phyloP scores from a whole-genome alignment of 75 land plant species.

The Selaginella tamariscina region DNA sequence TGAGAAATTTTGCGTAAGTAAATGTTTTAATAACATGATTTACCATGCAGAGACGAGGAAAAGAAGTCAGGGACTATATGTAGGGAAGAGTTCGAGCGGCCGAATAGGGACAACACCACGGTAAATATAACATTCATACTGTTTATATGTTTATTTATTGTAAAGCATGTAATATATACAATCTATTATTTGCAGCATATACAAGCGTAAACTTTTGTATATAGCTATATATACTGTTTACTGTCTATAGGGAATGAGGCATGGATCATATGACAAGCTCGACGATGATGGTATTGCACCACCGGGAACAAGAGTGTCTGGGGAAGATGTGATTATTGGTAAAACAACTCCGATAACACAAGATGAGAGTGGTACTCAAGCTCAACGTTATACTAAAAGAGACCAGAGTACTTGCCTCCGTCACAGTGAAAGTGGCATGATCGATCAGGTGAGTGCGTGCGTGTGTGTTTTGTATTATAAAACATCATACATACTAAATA shows the following conservation, averaged over 20 bases:
- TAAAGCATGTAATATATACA: no score
- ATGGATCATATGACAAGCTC: constrained; percentile 98
- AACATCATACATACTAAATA: no score
- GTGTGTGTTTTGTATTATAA: no score
- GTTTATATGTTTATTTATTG: neutral
- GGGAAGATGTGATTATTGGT: constrained; percentile 95
- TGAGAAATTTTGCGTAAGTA: no score
- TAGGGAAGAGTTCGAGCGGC: constrained; percentile 95
- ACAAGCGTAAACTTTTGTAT: no score
- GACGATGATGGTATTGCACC: constrained; percentile 99
- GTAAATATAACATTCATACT: constrained; percentile 29
- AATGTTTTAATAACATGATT: neutral
- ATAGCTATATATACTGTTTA: neutral
- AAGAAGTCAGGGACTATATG: constrained; percentile 96
- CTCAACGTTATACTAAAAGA: constrained; percentile 62
- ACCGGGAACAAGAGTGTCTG: constrained; percentile 94
- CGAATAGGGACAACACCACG: constrained; percentile 72
- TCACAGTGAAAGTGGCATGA: constrained; percentile 99
- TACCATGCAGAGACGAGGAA: constrained; percentile 72
- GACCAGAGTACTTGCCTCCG: constrained; percentile 97
- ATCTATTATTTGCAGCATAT: no score
- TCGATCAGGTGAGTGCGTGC: constrained; percentile 59
- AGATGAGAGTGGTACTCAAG: constrained; percentile 75
- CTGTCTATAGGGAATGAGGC: constrained; percentile 78
- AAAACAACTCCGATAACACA: constrained; percentile 87